Base-by-base conservation (phyloP, 805 yeast species). In the Lipomyces oligophaga region DNA sequence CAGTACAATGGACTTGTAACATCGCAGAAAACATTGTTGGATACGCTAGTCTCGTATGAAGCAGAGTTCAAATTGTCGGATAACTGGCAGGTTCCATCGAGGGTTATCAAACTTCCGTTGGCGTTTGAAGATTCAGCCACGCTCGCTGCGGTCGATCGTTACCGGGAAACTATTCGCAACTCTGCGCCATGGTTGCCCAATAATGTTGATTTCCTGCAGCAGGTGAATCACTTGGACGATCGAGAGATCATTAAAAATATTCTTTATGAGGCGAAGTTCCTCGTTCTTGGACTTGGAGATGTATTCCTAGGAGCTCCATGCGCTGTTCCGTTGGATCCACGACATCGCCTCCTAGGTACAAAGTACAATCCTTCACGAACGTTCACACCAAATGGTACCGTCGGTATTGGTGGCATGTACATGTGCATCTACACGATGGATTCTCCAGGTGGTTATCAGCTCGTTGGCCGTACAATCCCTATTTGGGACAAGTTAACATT, bases 341-440 rank as follows among this genome's bases (percentile, higher is more conserved):
- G 97, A 61, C 97, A 89, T 61, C 78, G 97, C 61, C 76, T 88
- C 50, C 70, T 90, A 47, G 98, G 97, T 32, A 77, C 96, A 25
- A 90, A 90, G 69, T 93, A 90, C 70, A 90, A 90, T 64, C 98
- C 98, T 32, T 85, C 96, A 11, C 79, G 98, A 73, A 86, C 97
- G 1, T 89, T 76, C 71, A 90, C 98, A 2, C 96, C 96, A 32
- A 86, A 87, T 63, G 98, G 98, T 58, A 85, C 93, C 30, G 97
- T 90, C 52, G 98, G 98, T 62, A 82, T 93, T 64, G 98, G 98
- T 54, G 97, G 98, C 59, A 87, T 84, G 85, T 93, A 88, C 75
- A 89, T 90, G 97, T 90, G 97, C 72, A 89, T 90, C 59, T 90
- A 90, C 68, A 87, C 97, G 26, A 89, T 90, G 90, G 94, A 87